Evolutionary conservation across 164 flowering plant species (phyloP).

Genomic region (Platanus orientalis): DNA sequence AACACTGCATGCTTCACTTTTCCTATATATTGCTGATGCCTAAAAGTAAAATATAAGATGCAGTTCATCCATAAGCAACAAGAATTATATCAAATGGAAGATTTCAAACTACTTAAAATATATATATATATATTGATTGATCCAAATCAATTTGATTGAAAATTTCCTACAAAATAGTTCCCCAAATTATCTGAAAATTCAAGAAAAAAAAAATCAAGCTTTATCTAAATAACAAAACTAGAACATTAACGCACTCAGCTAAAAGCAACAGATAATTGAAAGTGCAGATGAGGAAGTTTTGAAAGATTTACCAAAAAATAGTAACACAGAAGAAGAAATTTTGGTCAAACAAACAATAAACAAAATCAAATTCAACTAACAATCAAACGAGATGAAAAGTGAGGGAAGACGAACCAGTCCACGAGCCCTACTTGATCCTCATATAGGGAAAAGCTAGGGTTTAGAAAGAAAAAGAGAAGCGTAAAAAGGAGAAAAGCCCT

Average conservation of each 20-base stretch:
- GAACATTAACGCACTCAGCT: background rate
- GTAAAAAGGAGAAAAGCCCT: constrained; percentile 40
- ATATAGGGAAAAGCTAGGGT: constrained; percentile 43
- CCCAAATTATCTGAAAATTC: background rate
- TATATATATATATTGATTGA: background rate
- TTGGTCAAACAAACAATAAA: background rate
- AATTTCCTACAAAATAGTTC: background rate
- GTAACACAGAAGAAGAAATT: too few species aligned
- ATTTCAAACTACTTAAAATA: too few species aligned
- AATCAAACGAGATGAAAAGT: constrained; percentile 1
- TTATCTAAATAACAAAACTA: too few species aligned
- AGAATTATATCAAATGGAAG: background rate
- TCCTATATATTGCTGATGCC: constrained; percentile 93
- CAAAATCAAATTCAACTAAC: background rate
- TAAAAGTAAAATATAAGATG: constrained; percentile 17
- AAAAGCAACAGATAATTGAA: background rate
- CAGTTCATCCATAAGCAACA: background rate
- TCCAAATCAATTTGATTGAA: too few species aligned
- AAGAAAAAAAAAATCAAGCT: background rate
- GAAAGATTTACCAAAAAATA: background rate
- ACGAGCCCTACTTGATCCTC: constrained; percentile 93
- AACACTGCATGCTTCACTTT: constrained; percentile 92
- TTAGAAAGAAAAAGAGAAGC: constrained; percentile 23
- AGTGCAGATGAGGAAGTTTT: background rate
- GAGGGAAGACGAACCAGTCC: constrained; percentile 59